These are phyloP conservation scores for Boletus tylopilopsis DNA, from an alignment of 768 basidiomycete species.

Conservation along the genomic window DNA sequence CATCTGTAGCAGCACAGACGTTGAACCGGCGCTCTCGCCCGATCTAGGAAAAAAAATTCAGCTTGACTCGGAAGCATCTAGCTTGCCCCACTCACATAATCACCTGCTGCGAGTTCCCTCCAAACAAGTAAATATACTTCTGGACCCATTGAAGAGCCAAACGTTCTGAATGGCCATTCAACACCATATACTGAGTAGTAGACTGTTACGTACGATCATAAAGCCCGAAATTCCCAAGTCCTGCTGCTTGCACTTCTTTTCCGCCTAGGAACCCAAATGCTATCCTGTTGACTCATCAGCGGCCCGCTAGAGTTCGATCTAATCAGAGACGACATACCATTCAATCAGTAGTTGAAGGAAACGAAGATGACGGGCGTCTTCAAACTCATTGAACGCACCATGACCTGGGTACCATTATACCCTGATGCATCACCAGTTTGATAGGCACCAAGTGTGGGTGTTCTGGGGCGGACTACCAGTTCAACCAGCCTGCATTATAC, in stretches of 20 bases:
- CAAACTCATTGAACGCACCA: conserved; percentile 14
- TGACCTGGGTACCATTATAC: conserved; percentile 17
- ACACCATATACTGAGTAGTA: neutral
- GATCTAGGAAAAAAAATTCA: neutral
- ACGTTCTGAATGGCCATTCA: conserved; percentile 18
- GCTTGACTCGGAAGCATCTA: neutral
- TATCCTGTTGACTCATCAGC: neutral
- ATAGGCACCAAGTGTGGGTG: conserved; percentile 9
- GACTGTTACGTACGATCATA: neutral
- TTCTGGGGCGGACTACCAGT: neutral
- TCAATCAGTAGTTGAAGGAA: conserved; percentile 3
- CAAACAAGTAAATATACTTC: conserved; percentile 49
- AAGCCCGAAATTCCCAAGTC: neutral
- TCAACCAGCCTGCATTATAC: neutral
- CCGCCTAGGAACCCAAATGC: neutral
- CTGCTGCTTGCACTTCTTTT: neutral
- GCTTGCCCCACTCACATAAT: conserved; percentile 15
- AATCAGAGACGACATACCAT: conserved; percentile 9
- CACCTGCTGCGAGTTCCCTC: conserved; percentile 25
- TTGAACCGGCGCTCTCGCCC: conserved; percentile 33
- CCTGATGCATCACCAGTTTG: neutral
- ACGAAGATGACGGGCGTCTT: neutral
- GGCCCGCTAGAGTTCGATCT: neutral
- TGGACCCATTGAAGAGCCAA: conserved; percentile 53
- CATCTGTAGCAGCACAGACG: conserved; percentile 30